Base-by-base conservation (phyloP, 345 rosid species). In the Aegle marmelos region DNA sequence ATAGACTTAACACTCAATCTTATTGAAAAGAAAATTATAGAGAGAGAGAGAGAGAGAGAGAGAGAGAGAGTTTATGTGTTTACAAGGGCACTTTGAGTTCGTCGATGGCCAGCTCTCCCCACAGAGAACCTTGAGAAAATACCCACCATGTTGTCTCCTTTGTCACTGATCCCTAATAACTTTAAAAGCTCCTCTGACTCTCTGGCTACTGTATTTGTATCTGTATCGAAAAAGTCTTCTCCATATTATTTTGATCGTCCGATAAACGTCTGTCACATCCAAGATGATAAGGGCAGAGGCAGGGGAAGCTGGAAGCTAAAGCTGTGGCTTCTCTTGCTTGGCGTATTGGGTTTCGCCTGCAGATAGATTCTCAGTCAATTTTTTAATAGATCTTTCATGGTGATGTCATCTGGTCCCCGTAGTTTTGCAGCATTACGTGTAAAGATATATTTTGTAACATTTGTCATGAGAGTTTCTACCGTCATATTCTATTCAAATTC, bases 31-130 rank as follows among this genome's bases (percentile, higher is more conserved):
- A 59, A 7, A 25, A 1, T 31, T 3, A 1, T 31, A 1, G 6
- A 68, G 21, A 27, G 5, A 31, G 64, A 25, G 31, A n/a, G n/a
- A n/a, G 22, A 66, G 33, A n/a, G 21, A 63, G 68, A 71, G 68
- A 69, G 31, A 45, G 24, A 57, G 34, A 62, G 16, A 72, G 28
- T 80, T 41, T 56, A n/a, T 50, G 5, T 22, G 53, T 90, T 88
- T 84, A 93, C 98, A 81, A 94, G 79, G 68, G 97, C 91, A 82
- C 97, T 91, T 37, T 89, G 98, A n/a, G 93, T 85, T 79, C 98
- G 88, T 72, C 99, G 86, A 82, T 93, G 99, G 39, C 90, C 88
- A 70, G 78, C 83, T 85, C 87, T 86, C 36, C 91, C 87, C 60
- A 84, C 91, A 83, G 95, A 87, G 84, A 95, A 92, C 80, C 93